Evolutionary conservation across 805 yeast genomes (phyloP).

Genomic region (Ogataea allantospora): DNA sequence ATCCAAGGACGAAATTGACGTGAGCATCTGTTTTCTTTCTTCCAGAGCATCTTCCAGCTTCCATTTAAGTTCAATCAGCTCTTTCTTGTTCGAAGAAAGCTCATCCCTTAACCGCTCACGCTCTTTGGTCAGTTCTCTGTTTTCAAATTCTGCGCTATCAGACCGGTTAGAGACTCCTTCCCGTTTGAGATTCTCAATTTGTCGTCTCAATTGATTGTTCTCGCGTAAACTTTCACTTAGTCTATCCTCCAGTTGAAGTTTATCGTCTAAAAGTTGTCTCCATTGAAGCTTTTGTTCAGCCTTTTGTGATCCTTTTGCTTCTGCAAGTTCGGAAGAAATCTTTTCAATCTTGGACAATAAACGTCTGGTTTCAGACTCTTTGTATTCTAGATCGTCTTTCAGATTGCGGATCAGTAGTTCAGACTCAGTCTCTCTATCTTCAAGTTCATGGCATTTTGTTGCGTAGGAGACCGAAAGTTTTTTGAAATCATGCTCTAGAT

Average conservation of each 20-base stretch:
- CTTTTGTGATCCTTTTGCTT: slow-evolving; percentile 30
- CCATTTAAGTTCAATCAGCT: slow-evolving; percentile 17
- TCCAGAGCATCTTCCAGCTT: slow-evolving; percentile 14
- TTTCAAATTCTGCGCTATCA: slow-evolving; percentile 11
- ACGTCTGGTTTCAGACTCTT: slow-evolving; percentile 38
- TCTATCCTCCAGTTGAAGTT: slow-evolving; percentile 39
- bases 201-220: slow-evolving; percentile 35
- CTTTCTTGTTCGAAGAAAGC: slow-evolving; percentile 15
- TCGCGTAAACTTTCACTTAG: slow-evolving; percentile 39
- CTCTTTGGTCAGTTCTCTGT: slow-evolving; percentile 14
- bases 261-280: slow-evolving; percentile 37
- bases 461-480: slow-evolving; percentile 37
- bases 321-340: slow-evolving; percentile 30
- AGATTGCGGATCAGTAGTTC: slow-evolving; percentile 10
- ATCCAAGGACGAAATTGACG: slow-evolving; percentile 21
- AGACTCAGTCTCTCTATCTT: slow-evolving; percentile 19
- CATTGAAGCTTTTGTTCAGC: slow-evolving; percentile 30
- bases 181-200: slow-evolving; percentile 26
- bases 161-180: slow-evolving; percentile 1
- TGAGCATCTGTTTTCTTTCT: slow-evolving; percentile 19
- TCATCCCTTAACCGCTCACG: slow-evolving; percentile 15
- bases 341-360: slow-evolving; percentile 26
- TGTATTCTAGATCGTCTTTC: slow-evolving; percentile 28
- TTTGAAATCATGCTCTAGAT: slow-evolving; percentile 39
- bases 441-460: slow-evolving; percentile 25